Evolutionary conservation across 148 eudicot genomes (phyloP).

Genomic region (Gaultheria prostrata): DNA sequence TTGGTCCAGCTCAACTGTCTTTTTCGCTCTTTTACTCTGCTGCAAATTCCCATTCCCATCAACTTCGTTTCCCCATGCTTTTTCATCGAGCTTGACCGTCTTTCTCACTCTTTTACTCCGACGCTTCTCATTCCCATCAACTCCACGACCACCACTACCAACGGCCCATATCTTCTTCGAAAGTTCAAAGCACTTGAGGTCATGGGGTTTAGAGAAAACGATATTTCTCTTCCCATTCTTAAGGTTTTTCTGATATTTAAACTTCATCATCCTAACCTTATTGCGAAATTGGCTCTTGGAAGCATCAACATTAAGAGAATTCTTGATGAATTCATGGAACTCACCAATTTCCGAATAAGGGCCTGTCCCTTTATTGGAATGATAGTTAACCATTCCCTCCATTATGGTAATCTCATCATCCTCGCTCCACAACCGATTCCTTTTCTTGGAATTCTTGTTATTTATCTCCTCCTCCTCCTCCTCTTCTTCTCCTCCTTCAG

Average conservation of each 20-base stretch:
- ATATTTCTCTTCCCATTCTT: conserved; percentile 29
- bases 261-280: conserved; percentile 55
- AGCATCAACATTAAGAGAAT: conserved; percentile 27
- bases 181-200: conserved; percentile 33
- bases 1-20: too few relatives aligned
- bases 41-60: not conserved
- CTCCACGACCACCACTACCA: not conserved
- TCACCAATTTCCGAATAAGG: conserved; percentile 26
- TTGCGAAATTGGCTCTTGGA: conserved; percentile 37
- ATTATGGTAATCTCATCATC: conserved; percentile 47
- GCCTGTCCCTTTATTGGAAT: conserved; percentile 18
- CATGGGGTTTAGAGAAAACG: conserved; percentile 36
- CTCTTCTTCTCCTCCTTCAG: conserved; percentile 29
- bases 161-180: conserved; percentile 54
- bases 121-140: conserved; percentile 4
- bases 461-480: conserved; percentile 14
- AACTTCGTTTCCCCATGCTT: not conserved
- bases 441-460: too few relatives aligned
- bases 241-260: conserved; percentile 35
- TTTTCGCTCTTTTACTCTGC: not conserved
- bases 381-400: conserved; percentile 44
- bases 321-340: conserved; percentile 38
- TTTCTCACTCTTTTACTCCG: not conserved
- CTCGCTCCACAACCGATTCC: conserved; percentile 50
- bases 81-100: conserved; percentile 3